Evolutionary conservation across 495 filamentous ascomycete genomes (phyloP).

Genomic region (Apodospora peruviana): DNA sequence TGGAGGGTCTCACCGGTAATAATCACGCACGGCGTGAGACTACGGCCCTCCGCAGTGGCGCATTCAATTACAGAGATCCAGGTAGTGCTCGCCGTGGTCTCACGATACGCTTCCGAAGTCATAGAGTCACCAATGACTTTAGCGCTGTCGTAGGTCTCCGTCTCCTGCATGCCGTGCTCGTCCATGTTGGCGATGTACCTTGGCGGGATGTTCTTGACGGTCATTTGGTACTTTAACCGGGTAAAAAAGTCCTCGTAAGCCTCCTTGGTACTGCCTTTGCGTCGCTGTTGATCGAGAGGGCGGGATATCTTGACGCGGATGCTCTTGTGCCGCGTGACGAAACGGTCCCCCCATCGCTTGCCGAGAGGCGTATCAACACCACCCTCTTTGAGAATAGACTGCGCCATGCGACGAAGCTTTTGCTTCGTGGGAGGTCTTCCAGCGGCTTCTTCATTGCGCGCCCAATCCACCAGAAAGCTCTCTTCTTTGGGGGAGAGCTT

Average conservation of each 20-base stretch:
- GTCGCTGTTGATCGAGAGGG: neutral
- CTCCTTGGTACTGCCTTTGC: neutral
- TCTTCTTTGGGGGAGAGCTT: neutral
- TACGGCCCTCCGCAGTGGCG: neutral
- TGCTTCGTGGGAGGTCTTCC: neutral
- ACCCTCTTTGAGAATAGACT: neutral
- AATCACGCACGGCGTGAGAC: slow-evolving; percentile 2
- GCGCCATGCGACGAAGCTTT: neutral
- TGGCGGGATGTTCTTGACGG: neutral
- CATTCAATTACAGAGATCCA: slow-evolving; percentile 5
- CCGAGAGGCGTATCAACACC: neutral
- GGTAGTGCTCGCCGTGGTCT: neutral
- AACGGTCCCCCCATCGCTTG: neutral
- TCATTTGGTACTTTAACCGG: neutral
- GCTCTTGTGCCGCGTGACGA: neutral
- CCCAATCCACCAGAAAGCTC: neutral
- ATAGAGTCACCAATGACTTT: slow-evolving; percentile 2
- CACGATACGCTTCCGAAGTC: neutral
- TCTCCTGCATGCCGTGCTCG: neutral
- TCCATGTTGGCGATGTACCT: slow-evolving; percentile 1
- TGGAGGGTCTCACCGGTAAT: slow-evolving; percentile 5
- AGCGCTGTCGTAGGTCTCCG: neutral
- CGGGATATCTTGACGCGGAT: neutral
- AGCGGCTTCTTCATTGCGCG: neutral
- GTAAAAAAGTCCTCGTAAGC: neutral